phyloP scores from a whole-genome alignment of 2,329 filamentous ascomycete species.

The Diaporthe eres region DNA sequence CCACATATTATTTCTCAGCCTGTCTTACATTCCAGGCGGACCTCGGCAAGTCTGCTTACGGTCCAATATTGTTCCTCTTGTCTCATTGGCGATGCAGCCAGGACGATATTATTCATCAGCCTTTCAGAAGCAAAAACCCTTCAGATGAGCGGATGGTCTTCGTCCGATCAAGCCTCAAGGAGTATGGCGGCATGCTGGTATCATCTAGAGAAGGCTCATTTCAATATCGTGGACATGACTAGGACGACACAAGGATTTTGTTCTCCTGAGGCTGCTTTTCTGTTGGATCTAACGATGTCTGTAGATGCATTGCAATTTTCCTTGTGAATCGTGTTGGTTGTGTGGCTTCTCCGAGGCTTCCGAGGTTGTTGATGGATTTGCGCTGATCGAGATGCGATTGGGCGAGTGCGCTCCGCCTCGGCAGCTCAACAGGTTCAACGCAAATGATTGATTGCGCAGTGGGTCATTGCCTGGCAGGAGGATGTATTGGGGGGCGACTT shows the following conservation, averaged over 20 bases:
- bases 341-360: neutral
- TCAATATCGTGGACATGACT: neutral
- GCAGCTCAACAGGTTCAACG: neutral
- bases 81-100: neutral
- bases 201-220: neutral
- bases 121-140: slow-evolving; percentile 1
- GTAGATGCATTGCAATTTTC: neutral
- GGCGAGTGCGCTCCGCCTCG: neutral
- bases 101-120: neutral
- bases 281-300: neutral
- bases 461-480: neutral
- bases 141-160: neutral
- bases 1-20: slow-evolving; percentile 4
- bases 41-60: neutral
- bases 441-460: neutral
- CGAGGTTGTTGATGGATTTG: neutral
- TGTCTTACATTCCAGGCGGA: slow-evolving; percentile 6
- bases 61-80: neutral
- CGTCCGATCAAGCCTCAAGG: neutral
- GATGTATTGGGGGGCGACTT: neutral
- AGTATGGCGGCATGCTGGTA: slow-evolving; percentile 12
- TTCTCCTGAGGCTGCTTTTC: neutral
- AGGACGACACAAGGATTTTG: neutral
- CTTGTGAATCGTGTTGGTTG: neutral
- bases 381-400: neutral